Evolutionary conservation across 805 yeast genomes (phyloP).

Genomic region (Suhomyces sp.): DNA sequence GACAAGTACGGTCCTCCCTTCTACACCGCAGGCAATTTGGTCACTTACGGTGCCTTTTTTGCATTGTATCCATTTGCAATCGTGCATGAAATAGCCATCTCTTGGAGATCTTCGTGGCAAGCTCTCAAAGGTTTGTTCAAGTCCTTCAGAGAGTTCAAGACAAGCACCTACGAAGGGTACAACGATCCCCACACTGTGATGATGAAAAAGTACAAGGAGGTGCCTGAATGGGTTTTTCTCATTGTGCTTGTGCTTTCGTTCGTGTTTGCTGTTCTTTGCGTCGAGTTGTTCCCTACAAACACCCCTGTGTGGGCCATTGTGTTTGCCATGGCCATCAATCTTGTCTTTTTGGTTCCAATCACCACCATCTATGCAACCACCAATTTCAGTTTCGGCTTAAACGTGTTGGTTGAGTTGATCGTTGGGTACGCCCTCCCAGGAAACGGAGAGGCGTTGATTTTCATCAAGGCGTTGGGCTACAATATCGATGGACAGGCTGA

Average conservation of each 20-base stretch:
- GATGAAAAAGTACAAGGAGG: slow-evolving; percentile 24
- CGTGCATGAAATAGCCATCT: slow-evolving; percentile 8
- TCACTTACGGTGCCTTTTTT: slow-evolving; percentile 15
- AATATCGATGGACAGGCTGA: slow-evolving; percentile 32
- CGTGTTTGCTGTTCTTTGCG: slow-evolving; percentile 27
- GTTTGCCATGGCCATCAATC: slow-evolving; percentile 49
- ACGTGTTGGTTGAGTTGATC: slow-evolving; percentile 55
- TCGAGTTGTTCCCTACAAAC: slow-evolving; percentile 34
- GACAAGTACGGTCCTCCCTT: slow-evolving; percentile 17
- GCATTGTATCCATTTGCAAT: slow-evolving; percentile 23
- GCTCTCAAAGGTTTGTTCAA: slow-evolving; percentile 1
- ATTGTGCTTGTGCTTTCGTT: slow-evolving; percentile 16
- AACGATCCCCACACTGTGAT: slow-evolving; percentile 23
- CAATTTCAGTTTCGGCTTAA: slow-evolving; percentile 46
- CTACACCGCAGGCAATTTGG: slow-evolving; percentile 16
- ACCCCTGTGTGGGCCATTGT: slow-evolving; percentile 63
- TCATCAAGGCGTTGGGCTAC: slow-evolving; percentile 43
- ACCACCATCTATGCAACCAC: slow-evolving; percentile 48
- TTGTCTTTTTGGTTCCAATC: slow-evolving; percentile 50
- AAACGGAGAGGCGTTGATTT: slow-evolving; percentile 51
- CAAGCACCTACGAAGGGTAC: slow-evolving; percentile 16
- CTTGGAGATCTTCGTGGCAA: slow-evolving; percentile 1
- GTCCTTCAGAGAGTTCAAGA: slow-evolving; percentile 7
- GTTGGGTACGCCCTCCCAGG: slow-evolving; percentile 57
- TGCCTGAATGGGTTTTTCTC: slow-evolving; percentile 22